These are phyloP conservation scores for Camelina sativa DNA, from an alignment of 345 rosid genomes.

Conservation along the genomic window DNA sequence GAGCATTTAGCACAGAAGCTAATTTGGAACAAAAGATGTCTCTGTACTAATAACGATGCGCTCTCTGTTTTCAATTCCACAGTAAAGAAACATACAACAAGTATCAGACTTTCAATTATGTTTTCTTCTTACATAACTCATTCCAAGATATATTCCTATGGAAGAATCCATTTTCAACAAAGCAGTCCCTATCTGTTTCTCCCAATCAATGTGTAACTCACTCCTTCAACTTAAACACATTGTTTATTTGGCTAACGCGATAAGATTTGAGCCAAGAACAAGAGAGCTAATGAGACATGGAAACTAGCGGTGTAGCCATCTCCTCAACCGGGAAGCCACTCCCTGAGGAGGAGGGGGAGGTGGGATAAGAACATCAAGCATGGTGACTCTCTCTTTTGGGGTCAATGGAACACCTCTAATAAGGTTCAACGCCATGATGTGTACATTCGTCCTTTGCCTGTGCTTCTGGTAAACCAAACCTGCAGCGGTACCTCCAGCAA, in stretches of 20 bases:
- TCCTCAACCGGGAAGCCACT: slow-evolving; percentile 61
- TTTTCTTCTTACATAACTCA: slow-evolving; percentile 5
- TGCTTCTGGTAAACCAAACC: slow-evolving; percentile 73
- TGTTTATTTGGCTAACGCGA: slow-evolving; percentile 11
- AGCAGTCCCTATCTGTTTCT: neutral
- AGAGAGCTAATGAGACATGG: slow-evolving; percentile 7
- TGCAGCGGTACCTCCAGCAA: slow-evolving; percentile 70
- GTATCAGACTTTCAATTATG: neutral
- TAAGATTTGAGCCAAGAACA: slow-evolving; percentile 14
- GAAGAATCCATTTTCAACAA: slow-evolving; percentile 8
- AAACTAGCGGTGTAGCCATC: slow-evolving; percentile 44
- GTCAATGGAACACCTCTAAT: slow-evolving; percentile 84
- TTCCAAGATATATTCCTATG: neutral
- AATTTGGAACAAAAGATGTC: neutral
- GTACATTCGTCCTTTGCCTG: slow-evolving; percentile 72
- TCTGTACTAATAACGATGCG: neutral
- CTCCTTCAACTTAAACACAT: slow-evolving; percentile 8
- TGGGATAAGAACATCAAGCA: slow-evolving; percentile 87
- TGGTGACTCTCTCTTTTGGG: slow-evolving; percentile 81
- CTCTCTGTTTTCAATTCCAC: neutral
- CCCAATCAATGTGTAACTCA: slow-evolving; percentile 8
- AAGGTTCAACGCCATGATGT: slow-evolving; percentile 85
- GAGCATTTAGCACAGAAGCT: neutral
- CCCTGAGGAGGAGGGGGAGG: slow-evolving; percentile 61
- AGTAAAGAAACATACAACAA: slow-evolving; percentile 15